These are phyloP conservation scores for Didymella segeticola DNA, from an alignment of 2,329 filamentous ascomycete genomes.

Conservation along the genomic window DNA sequence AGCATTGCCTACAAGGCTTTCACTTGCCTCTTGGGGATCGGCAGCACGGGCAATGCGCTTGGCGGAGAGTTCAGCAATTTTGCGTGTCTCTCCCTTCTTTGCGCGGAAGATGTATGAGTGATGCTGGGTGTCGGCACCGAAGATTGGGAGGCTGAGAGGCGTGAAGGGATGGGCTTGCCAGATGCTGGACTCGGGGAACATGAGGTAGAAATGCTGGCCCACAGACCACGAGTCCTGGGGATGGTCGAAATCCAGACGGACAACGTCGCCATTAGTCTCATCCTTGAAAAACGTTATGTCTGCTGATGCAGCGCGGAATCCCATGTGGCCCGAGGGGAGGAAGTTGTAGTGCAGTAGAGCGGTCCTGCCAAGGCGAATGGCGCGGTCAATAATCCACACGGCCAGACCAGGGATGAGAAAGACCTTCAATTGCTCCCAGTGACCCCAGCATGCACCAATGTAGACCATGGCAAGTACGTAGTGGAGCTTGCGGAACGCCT, in stretches of 20 bases:
- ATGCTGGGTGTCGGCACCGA: constrained; percentile 30
- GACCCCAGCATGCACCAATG: constrained; percentile 76
- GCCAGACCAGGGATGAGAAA: constrained; percentile 60
- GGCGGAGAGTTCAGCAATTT: constrained; percentile 41
- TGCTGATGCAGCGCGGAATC: constrained; percentile 36
- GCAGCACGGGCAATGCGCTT: constrained; percentile 30
- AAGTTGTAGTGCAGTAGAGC: constrained; percentile 63
- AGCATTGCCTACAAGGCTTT: constrained; percentile 31
- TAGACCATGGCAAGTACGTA: constrained; percentile 77
- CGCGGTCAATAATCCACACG: constrained; percentile 71
- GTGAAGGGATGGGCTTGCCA: constrained; percentile 77
- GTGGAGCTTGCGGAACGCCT: constrained; percentile 77
- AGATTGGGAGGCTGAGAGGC: constrained; percentile 35
- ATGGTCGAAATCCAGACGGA: constrained; percentile 71
- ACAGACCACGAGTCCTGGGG: constrained; percentile 67
- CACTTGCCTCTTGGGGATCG: constrained; percentile 30
- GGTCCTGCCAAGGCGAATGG: constrained; percentile 64
- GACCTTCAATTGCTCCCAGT: constrained; percentile 68
- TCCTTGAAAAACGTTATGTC: constrained; percentile 41
- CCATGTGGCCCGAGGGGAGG: constrained; percentile 40
- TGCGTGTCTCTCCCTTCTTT: constrained; percentile 42
- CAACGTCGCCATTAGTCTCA: constrained; percentile 57
- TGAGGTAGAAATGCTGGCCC: constrained; percentile 76
- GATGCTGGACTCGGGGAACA: constrained; percentile 69
- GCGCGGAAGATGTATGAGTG: constrained; percentile 48